Base-by-base conservation (phyloP, 331 rosid species). In the Pyracantha coccinea region DNA sequence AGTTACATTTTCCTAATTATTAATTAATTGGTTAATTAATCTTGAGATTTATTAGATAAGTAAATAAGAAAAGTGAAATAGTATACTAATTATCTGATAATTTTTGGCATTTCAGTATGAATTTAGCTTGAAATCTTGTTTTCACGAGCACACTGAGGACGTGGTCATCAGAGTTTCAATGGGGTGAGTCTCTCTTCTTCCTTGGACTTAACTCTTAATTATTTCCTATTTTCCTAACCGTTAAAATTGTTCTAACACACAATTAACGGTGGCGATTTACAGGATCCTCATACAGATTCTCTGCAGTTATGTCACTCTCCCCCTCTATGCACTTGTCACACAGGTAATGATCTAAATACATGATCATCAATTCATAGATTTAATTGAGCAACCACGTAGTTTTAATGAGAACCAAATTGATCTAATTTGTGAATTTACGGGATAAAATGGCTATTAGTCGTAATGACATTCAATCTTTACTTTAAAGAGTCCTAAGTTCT, bases 231-330 rank as follows among this genome's bases (percentile, higher is more conserved):
- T 47, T 58, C 29, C 63, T 58, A 58, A 58, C 13, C 6, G 3
- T 21, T 50, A 50, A 50, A 16, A 50, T 50, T 50, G 4, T 32
- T 58, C 68, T 23, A 58, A 72, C 76, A 72, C 16, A 55, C 9
- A 29, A 8, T 8, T 16, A 16, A 58, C 27, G 50, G n/a, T 76
- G 60, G 47, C 12, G 17, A 57, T 16, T 66, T 60, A 25, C 88
- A 93, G 96, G 80, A 81, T 91, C 23, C 76, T 93, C 2, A 78
- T 91, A 68, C 93, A 93, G 78, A 82, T 93, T 61, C 93, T 93
- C 0, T 93, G 98, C 84, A 93, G 97, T 80, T 93, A 91, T 31
- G 98, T 93, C 8, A 93, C 98, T 9, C 88, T 93, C 67, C 98
- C 98, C 28, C 97, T 93, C 6, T 88, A 93, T 24, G 97, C 98